Conservation (phyloP, 1,139 yeast genomes). For the Hyphopichia pseudoburtonii region DNA sequence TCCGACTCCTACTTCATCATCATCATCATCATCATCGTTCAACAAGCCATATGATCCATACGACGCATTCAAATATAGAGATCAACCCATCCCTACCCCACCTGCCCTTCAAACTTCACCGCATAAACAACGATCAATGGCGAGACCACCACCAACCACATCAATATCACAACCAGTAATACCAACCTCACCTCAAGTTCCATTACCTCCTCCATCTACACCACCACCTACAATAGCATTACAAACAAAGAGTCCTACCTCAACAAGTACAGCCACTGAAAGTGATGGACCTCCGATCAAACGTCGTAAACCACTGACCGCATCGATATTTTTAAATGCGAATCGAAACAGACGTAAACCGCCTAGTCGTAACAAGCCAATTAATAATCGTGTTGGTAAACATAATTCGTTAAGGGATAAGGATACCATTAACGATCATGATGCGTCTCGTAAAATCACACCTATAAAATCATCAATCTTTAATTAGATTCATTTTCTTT, state of each 20-base stretch:
- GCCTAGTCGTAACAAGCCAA: too few relatives aligned
- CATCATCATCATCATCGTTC: too few relatives aligned
- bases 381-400: too few relatives aligned
- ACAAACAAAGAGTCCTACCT: too few relatives aligned
- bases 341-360: neutral
- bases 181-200: neutral
- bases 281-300: conserved; percentile 1
- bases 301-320: neutral
- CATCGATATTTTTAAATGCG: conserved; percentile 1
- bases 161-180: neutral
- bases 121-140: neutral
- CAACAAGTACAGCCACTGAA: neutral
- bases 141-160: conserved; percentile 6
- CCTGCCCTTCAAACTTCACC: conserved; percentile 5
- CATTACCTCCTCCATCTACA: neutral
- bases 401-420: neutral
- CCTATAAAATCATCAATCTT: conserved; percentile 34
- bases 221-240: neutral
- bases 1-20: neutral
- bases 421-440: too few relatives aligned
- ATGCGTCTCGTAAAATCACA: conserved; percentile 18
- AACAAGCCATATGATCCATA: conserved; percentile 24
- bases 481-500: too few relatives aligned
- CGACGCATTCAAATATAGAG: conserved; percentile 16
- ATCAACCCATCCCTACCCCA: conserved; percentile 5